phyloP scores from a whole-genome alignment of 495 filamentous ascomycete genomes.

The Astrocystis sublimbata region DNA sequence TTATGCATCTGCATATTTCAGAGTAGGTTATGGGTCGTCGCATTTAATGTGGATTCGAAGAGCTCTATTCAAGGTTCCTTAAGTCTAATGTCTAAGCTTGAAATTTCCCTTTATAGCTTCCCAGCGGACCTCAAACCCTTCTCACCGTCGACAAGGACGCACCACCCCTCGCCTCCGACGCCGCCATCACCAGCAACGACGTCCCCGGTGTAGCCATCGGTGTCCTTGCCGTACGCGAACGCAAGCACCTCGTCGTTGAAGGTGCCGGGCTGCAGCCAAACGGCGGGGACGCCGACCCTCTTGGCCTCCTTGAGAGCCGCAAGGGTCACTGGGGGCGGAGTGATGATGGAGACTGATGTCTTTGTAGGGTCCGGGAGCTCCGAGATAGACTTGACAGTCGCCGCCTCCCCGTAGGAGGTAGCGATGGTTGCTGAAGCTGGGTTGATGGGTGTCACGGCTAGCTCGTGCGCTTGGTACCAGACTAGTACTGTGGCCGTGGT shows the following conservation, averaged over 20 bases:
- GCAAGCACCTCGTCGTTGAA: slow-evolving; percentile 72
- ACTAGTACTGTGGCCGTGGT: too few species aligned
- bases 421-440: slow-evolving; percentile 63
- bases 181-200: slow-evolving; percentile 72
- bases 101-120: slow-evolving; percentile 29
- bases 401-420: slow-evolving; percentile 51
- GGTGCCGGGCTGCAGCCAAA: slow-evolving; percentile 92
- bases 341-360: slow-evolving; percentile 84
- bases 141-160: slow-evolving; percentile 89
- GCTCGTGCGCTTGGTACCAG: slow-evolving; percentile 79
- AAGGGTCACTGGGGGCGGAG: slow-evolving; percentile 73
- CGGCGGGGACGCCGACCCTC: slow-evolving; percentile 71
- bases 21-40: too few species aligned
- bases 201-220: slow-evolving; percentile 57
- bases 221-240: slow-evolving; percentile 58
- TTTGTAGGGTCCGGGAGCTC: slow-evolving; percentile 63
- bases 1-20: too few species aligned
- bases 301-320: slow-evolving; percentile 76
- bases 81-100: background rate
- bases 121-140: slow-evolving; percentile 63
- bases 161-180: slow-evolving; percentile 75
- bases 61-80: background rate
- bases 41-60: too few species aligned
- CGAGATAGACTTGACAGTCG: slow-evolving; percentile 64
- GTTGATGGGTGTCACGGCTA: slow-evolving; percentile 82